Base-by-base conservation (phyloP, 371 early-diverging fungal genomes). In the Syncephalis plumigaleata region DNA sequence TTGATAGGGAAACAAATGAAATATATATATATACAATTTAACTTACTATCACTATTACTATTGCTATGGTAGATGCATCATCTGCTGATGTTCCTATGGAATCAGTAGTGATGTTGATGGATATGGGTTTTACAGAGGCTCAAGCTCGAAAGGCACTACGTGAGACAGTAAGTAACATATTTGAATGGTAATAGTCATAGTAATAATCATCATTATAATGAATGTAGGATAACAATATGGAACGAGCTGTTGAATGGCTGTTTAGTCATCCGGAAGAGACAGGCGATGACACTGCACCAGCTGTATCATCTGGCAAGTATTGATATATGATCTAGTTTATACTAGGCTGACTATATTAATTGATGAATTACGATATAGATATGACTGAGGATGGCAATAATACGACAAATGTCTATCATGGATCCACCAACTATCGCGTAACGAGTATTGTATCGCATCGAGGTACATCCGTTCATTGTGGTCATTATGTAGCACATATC, bases 401-500 rank as follows among this genome's bases (percentile, higher is more conserved):
- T n/a, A n/a, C n/a, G n/a, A n/a, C n/a, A n/a, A n/a, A n/a, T n/a
- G n/a, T n/a, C 31, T 31, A 31, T 31, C 31, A 31, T 7, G 31
- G 31, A 31, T 31, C 31, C 11, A 31, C 74, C 22, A 64, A 67
- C 23, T 97, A 84, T 61, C 59, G 64, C 43, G 58, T 94, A n/a
- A 58, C 70, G 18, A 80, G 81, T 1, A 85, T 91, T 66, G 78
- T 97, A 25, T 88, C 89, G 20, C 98, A 97, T 71, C 87, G 87
- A 57, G 98, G 98, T n/a, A 80, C 93, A 9, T 93, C 94, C 2
- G 78, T 87, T 1, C 91, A 91, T 55, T 89, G 87, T 55, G 98
- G 98, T 21, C 98, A 97, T 61, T 97, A 97, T 60, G 90, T 97
- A 8, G 77, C 88, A 9, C 91, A 88, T 52, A 70, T 91, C 37